These are phyloP conservation scores for Bifiguratus adelaidae DNA, from an alignment of 192 early-diverging fungal species.

Conservation along the genomic window DNA sequence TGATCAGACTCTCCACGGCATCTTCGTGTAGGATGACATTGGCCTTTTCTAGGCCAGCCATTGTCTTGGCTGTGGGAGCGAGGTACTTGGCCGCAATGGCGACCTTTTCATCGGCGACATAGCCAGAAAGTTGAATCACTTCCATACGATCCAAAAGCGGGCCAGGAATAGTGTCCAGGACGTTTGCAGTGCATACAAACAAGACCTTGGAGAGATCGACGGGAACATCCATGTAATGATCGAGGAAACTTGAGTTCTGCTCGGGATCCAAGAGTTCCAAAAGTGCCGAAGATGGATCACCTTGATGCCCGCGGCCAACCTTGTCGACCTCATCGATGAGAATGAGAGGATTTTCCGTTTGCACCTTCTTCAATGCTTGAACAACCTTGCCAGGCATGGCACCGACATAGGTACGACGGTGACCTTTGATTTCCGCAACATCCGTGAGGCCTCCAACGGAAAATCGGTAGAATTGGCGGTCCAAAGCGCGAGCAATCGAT, in stretches of 20 bases:
- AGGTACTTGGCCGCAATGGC: slow-evolving; percentile 95
- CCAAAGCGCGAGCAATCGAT: slow-evolving; percentile 90
- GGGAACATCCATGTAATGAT: slow-evolving; percentile 99
- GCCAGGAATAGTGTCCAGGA: slow-evolving; percentile 93
- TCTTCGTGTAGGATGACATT: slow-evolving; percentile 58
- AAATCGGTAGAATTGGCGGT: slow-evolving; percentile 94
- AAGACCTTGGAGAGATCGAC: slow-evolving; percentile 96
- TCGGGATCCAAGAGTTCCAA: slow-evolving; percentile 96
- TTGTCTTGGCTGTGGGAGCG: slow-evolving; percentile 70
- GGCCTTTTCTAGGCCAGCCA: slow-evolving; percentile 68
- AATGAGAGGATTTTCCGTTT: slow-evolving; percentile 95
- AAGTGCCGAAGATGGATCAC: slow-evolving; percentile 94
- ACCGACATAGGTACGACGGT: slow-evolving; percentile 97
- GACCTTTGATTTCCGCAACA: slow-evolving; percentile 99
- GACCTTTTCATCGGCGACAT: slow-evolving; percentile 79
- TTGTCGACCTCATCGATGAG: slow-evolving; percentile 99
- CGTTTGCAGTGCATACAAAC: slow-evolving; percentile 98
- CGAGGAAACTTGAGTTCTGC: slow-evolving; percentile 94
- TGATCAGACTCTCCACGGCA: slow-evolving; percentile 79
- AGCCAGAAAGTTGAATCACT: slow-evolving; percentile 88
- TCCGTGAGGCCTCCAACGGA: slow-evolving; percentile 95
- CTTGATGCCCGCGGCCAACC: slow-evolving; percentile 94
- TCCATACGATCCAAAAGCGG: slow-evolving; percentile 99
- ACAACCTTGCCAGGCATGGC: slow-evolving; percentile 99
- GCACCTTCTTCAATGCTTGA: slow-evolving; percentile 97